These are phyloP conservation scores for Funneliformis mosseae DNA, from an alignment of 192 early-diverging fungal species.

Conservation along the genomic window DNA sequence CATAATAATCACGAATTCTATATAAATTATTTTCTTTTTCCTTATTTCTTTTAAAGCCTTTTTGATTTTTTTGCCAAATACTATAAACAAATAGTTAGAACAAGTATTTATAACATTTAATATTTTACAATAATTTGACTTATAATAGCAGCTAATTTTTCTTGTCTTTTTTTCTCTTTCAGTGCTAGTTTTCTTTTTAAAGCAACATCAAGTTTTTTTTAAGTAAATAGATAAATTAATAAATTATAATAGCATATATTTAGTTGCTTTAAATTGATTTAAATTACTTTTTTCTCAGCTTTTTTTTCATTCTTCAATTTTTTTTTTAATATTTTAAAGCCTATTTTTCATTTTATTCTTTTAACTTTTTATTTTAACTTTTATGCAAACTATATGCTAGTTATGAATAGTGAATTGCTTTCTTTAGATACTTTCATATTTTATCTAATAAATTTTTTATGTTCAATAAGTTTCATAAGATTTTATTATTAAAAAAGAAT, in stretches of 20 bases:
- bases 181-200: conserved; percentile 45
- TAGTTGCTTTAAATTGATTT: not conserved
- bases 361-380: conserved; percentile 39
- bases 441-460: conserved; percentile 34
- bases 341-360: conserved; percentile 46
- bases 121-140: not conserved
- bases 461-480: not conserved
- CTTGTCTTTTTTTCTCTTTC: conserved; percentile 48
- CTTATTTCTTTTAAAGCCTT: conserved; percentile 17
- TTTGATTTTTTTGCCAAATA: conserved; percentile 30
- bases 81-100: not conserved
- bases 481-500: not conserved
- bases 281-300: not conserved
- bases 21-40: not conserved
- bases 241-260: not conserved
- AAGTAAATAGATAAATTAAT: not conserved
- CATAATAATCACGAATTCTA: no score
- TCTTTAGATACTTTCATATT: conserved; percentile 47
- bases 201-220: conserved; percentile 45
- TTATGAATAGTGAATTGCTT: conserved; percentile 42
- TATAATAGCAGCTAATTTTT: conserved; percentile 37
- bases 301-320: conserved; percentile 15
- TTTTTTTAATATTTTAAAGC: conserved; percentile 36
- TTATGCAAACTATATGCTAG: conserved; percentile 42
- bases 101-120: not conserved